These are phyloP conservation scores for Aspergillus nidulans DNA, from an alignment of 495 filamentous ascomycete species.

Conservation along the genomic window DNA sequence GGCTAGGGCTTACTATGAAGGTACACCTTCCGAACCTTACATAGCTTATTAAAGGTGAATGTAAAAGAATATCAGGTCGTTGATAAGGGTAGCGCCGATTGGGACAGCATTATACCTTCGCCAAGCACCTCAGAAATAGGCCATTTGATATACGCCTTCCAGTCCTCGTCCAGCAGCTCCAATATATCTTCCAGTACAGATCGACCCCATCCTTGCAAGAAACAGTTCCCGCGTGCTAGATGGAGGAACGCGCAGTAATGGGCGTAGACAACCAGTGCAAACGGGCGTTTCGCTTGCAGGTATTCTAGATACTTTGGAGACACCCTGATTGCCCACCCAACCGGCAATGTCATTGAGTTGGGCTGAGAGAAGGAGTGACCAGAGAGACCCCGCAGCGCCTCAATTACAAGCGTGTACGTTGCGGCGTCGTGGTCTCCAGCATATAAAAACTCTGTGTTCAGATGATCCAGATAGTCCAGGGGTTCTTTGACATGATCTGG, in stretches of 20 bases:
- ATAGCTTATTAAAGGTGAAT: neutral
- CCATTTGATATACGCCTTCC: slow-evolving; percentile 22
- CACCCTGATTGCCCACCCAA: slow-evolving; percentile 20
- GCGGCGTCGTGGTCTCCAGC: neutral
- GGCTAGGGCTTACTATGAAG: no score
- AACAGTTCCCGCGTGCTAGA: slow-evolving; percentile 21
- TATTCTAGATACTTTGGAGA: slow-evolving; percentile 14
- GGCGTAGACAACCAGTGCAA: slow-evolving; percentile 23
- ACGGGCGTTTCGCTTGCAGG: slow-evolving; percentile 10
- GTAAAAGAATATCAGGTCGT: neutral
- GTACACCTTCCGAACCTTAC: no score
- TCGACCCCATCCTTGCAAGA: slow-evolving; percentile 19
- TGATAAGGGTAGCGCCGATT: neutral
- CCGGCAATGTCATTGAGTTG: slow-evolving; percentile 21
- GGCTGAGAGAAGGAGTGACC: slow-evolving; percentile 17
- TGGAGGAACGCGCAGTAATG: slow-evolving; percentile 24
- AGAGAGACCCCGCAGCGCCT: slow-evolving; percentile 9
- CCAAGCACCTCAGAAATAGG: slow-evolving; percentile 6
- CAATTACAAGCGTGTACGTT: slow-evolving; percentile 11
- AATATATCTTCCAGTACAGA: slow-evolving; percentile 18
- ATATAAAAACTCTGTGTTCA: slow-evolving; percentile 8
- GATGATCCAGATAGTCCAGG: slow-evolving; percentile 14
- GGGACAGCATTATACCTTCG: neutral
- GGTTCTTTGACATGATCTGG: slow-evolving; percentile 9
- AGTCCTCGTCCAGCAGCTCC: slow-evolving; percentile 11